These are phyloP conservation scores for Phytophthora pinifolia DNA, from an alignment of 352 stramenopile species.

Conservation along the genomic window DNA sequence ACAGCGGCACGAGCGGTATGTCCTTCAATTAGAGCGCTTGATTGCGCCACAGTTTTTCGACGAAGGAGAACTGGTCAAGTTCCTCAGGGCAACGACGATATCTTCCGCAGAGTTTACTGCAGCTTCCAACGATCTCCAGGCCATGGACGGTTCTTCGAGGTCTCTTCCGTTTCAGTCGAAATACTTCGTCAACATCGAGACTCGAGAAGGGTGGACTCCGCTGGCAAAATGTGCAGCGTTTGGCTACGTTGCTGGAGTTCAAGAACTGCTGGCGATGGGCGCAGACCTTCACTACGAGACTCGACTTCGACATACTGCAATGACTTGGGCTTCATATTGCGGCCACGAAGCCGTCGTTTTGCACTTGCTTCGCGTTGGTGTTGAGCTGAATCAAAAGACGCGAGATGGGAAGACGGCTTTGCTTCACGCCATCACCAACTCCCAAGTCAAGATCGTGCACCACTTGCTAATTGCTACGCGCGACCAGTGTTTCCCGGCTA, in stretches of 20 bases:
- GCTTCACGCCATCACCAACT: slow-evolving; percentile 65
- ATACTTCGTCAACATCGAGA: slow-evolving; percentile 63
- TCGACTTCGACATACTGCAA: slow-evolving; percentile 58
- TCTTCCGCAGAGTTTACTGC: slow-evolving; percentile 20
- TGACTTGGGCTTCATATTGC: slow-evolving; percentile 79
- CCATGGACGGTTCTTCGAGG: background rate
- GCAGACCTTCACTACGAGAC: slow-evolving; percentile 51
- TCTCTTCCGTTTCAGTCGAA: slow-evolving; percentile 16
- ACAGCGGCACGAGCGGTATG: slow-evolving; percentile 33
- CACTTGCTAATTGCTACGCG: slow-evolving; percentile 53
- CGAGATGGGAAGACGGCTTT: slow-evolving; percentile 66
- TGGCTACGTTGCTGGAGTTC: slow-evolving; percentile 35
- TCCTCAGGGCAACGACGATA: slow-evolving; percentile 31
- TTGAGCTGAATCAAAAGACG: slow-evolving; percentile 42
- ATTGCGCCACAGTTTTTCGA: slow-evolving; percentile 42
- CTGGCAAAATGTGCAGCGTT: slow-evolving; percentile 65
- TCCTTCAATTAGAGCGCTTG: slow-evolving; percentile 31
- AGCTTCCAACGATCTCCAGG: slow-evolving; percentile 27
- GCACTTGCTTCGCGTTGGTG: slow-evolving; percentile 42
- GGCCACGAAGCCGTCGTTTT: slow-evolving; percentile 66
- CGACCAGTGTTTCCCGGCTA: slow-evolving; percentile 32
- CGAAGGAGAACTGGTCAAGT: slow-evolving; percentile 38
- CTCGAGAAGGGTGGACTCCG: slow-evolving; percentile 63
- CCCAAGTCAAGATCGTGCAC: slow-evolving; percentile 48
- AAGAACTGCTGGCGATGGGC: slow-evolving; percentile 49